These are phyloP conservation scores for Magnusiomyces starmeri DNA, from an alignment of 1,139 yeast species.

Conservation along the genomic window DNA sequence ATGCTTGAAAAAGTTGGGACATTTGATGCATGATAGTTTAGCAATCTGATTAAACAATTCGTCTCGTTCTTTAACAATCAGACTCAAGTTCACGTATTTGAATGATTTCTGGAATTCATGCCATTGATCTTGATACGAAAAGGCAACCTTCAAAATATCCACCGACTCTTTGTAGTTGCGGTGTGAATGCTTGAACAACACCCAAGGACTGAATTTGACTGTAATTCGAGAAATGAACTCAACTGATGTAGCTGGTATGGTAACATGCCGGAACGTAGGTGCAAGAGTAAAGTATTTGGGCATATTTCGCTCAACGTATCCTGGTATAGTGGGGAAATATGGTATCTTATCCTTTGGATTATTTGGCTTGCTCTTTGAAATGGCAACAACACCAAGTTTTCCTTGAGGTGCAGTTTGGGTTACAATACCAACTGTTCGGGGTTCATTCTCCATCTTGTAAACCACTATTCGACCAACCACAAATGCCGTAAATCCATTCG, in stretches of 20 bases:
- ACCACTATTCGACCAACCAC: slow-evolving; percentile 55
- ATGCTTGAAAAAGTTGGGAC: slow-evolving; percentile 41
- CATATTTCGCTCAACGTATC: slow-evolving; percentile 31
- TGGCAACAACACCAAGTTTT: background rate
- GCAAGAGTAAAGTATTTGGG: slow-evolving; percentile 25
- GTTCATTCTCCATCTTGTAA: slow-evolving; percentile 43
- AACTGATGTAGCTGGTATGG: slow-evolving; percentile 42
- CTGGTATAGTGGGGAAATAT: slow-evolving; percentile 41
- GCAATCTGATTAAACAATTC: slow-evolving; percentile 37
- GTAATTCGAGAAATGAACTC: slow-evolving; percentile 47
- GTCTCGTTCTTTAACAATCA: slow-evolving; percentile 36
- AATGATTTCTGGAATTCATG: slow-evolving; percentile 33
- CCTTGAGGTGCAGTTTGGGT: slow-evolving; percentile 4
- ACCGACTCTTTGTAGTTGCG: slow-evolving; percentile 37
- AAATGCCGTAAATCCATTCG: slow-evolving; percentile 43
- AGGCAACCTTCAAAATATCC: slow-evolving; percentile 37
- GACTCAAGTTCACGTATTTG: slow-evolving; percentile 12
- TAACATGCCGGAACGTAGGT: slow-evolving; percentile 34
- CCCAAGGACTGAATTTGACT: slow-evolving; percentile 36
- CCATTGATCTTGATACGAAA: slow-evolving; percentile 42
- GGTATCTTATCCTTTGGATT: slow-evolving; percentile 38
- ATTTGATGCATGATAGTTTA: slow-evolving; percentile 25
- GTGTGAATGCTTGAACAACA: background rate
- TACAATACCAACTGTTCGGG: slow-evolving; percentile 45
- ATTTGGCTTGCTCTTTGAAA: background rate